Evolutionary conservation across 129 eudicot genomes (phyloP).

Genomic region (Chrysanthemum makinoi): DNA sequence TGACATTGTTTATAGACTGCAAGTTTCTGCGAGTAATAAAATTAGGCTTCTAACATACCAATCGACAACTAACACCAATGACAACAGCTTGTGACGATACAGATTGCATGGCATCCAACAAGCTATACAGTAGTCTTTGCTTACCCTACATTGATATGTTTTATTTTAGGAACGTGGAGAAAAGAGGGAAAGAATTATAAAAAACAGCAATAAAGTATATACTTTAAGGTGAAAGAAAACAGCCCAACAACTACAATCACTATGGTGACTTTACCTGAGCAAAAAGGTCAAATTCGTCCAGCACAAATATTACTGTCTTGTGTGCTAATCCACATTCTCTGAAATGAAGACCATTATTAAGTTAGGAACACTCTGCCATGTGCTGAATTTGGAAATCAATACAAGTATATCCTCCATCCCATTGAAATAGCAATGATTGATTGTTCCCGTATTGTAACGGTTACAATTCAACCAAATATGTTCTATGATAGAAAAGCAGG

Average conservation of each 20-base stretch:
- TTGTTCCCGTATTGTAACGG: not conserved
- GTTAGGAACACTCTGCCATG: not conserved
- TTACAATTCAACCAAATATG: conserved; percentile 2
- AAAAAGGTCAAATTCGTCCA: conserved; percentile 92
- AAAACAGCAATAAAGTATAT: not conserved
- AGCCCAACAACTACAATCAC: not conserved
- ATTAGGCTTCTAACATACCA: conserved; percentile 49
- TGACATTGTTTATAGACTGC: not conserved
- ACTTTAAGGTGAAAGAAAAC: conserved; percentile 6
- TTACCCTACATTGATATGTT: conserved; percentile 55
- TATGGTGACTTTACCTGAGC: conserved; percentile 59
- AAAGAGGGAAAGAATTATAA: no score
- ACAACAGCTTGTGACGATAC: conserved; percentile 94
- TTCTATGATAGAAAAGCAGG: not conserved
- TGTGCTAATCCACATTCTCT: conserved; percentile 99
- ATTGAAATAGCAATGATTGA: not conserved
- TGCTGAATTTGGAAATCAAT: not conserved
- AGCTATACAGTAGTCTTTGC: conserved; percentile 77
- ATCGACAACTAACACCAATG: conserved; percentile 81
- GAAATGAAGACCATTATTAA: conserved; percentile 19
- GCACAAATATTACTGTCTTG: conserved; percentile 76
- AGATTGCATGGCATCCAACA: conserved; percentile 98
- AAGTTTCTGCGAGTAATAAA: not conserved
- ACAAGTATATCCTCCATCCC: conserved; percentile 11
- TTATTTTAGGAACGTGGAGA: not conserved